phyloP scores from a whole-genome alignment of 2,329 filamentous ascomycete genomes.

The Talaromyces sp. region DNA sequence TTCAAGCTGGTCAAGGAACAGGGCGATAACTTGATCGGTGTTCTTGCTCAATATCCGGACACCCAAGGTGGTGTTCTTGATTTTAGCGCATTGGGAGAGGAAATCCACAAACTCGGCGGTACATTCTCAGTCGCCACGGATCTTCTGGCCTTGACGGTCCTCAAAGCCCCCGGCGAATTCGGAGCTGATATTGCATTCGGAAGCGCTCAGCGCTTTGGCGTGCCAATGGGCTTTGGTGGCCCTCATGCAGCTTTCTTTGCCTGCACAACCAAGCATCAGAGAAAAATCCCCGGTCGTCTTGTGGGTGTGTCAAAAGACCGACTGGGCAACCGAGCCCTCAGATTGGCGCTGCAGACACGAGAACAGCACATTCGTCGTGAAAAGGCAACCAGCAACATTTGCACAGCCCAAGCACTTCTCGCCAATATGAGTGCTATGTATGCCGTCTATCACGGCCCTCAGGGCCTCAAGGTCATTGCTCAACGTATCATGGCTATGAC shows the following conservation, averaged over 20 bases:
- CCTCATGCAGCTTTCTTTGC: conserved; percentile 98
- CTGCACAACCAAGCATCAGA: conserved; percentile 83
- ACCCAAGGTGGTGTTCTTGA: conserved; percentile 75
- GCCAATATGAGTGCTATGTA: conserved; percentile 97
- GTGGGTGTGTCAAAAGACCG: conserved; percentile 91
- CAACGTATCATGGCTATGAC: conserved; percentile 69
- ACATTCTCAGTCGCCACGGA: conserved; percentile 87
- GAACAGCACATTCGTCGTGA: conserved; percentile 96
- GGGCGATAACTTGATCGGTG: conserved; percentile 78
- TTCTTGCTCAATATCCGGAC: conserved; percentile 92
- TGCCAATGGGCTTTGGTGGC: conserved; percentile 86
- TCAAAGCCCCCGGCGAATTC: conserved; percentile 88
- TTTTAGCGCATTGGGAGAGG: conserved; percentile 67
- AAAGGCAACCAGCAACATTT: conserved; percentile 96
- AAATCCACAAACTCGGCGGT: conserved; percentile 70
- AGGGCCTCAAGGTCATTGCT: conserved; percentile 77
- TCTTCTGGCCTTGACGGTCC: conserved; percentile 75
- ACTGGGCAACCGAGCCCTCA: conserved; percentile 71
- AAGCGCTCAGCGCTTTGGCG: conserved; percentile 83
- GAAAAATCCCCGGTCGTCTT: conserved; percentile 86
- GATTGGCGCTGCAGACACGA: conserved; percentile 82
- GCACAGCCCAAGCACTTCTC: conserved; percentile 86
- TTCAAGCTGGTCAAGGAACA: conserved; percentile 64
- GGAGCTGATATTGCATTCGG: conserved; percentile 94
- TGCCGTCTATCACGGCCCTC: conserved; percentile 85